Percentiles rank a stretch among this genome's conserved stretches.
These are phyloP conservation scores for Colletotrichum zoysiae DNA, from an alignment of 2,329 filamentous ascomycete species.

Conservation along the genomic window DNA sequence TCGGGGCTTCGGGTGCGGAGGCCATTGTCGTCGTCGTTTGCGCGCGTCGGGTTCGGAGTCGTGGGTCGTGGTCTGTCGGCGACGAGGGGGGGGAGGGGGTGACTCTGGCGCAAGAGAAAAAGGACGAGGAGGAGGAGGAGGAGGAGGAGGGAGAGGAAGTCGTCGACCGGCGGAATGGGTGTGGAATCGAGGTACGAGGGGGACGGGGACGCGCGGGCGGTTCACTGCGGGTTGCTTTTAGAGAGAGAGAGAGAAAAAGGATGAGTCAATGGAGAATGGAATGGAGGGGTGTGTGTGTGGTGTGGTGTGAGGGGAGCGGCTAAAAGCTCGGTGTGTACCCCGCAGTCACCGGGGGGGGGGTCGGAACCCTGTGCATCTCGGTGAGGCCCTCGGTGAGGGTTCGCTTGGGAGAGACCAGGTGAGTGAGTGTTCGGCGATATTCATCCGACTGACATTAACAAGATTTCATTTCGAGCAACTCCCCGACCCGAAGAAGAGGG, in stretches of 20 bases:
- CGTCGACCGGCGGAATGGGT: neutral
- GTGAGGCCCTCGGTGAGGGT: neutral
- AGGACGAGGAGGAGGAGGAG: neutral
- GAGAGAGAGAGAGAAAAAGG: neutral
- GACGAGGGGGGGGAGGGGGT: neutral
- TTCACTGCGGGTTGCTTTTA: neutral
- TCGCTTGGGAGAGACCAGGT: neutral
- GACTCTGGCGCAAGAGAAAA: no score
- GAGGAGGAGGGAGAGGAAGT: neutral
- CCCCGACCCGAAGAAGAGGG: neutral
- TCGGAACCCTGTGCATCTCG: rapidly evolving
- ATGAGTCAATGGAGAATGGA: constrained; percentile 17
- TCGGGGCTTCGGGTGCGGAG: constrained; percentile 51
- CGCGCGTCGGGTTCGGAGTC: neutral
- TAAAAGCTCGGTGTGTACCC: constrained; percentile 29
- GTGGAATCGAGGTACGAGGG: constrained; percentile 1
- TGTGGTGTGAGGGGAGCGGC: constrained; percentile 19
- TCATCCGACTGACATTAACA: neutral
- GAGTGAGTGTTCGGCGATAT: neutral
- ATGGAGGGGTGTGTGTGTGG: constrained; percentile 39
- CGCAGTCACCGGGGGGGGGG: constrained; percentile 29
- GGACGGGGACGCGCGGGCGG: neutral
- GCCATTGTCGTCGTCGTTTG: constrained; percentile 45
- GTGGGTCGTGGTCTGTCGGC: neutral
- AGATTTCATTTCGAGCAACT: neutral